Conservation (phyloP, 2,329 filamentous ascomycete genomes). For the Neoarthrinium moseri region DNA sequence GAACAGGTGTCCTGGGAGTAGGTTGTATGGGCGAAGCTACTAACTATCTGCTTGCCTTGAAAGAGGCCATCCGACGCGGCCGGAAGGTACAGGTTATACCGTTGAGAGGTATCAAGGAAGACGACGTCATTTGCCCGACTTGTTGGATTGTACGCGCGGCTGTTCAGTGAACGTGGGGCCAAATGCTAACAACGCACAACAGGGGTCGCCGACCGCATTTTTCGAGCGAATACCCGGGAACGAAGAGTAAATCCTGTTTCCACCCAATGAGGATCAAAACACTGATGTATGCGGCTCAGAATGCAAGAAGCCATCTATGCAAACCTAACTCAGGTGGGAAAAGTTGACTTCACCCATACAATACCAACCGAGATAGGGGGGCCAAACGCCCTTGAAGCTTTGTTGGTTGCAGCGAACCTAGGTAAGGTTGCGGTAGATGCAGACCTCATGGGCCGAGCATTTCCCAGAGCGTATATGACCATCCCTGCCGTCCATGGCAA, state of each 20-base stretch:
- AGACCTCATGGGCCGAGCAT: neutral
- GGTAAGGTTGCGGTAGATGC: neutral
- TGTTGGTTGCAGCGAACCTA: neutral
- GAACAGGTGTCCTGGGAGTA: neutral
- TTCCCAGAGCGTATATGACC: neutral
- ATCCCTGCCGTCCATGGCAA: neutral
- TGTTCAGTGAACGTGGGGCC: no score
- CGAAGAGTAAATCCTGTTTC: neutral
- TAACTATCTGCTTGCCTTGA: neutral
- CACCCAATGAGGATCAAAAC: neutral
- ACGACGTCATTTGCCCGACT: neutral
- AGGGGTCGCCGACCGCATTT: neutral
- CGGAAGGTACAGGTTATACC: neutral
- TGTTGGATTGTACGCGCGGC: constrained; percentile 1
- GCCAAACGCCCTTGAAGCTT: neutral
- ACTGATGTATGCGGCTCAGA: no score
- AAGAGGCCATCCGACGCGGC: neutral
- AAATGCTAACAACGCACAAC: neutral
- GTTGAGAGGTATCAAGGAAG: neutral
- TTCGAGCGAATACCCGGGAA: neutral
- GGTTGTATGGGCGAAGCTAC: neutral
- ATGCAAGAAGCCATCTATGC: neutral
- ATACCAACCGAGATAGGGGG: constrained; percentile 1
- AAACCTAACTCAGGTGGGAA: neutral
- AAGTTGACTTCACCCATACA: neutral